phyloP scores from a whole-genome alignment of 805 yeast genomes.

The Pichia pseudocactophila region DNA sequence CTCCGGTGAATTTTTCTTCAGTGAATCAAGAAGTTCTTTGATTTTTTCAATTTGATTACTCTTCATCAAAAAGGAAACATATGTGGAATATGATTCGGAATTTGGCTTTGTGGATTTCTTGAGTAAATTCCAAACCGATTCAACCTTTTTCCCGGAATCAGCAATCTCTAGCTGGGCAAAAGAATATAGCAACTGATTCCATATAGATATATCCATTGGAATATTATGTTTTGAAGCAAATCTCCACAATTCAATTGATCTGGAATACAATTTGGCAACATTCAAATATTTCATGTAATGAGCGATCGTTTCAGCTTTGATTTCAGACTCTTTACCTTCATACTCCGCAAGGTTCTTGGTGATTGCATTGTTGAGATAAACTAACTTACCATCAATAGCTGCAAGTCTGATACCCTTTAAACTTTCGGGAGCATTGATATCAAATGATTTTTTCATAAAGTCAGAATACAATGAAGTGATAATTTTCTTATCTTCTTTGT shows the following conservation, averaged over 20 bases:
- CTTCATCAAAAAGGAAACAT: slow-evolving; percentile 40
- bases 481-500: slow-evolving; percentile 5
- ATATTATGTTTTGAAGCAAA: slow-evolving; percentile 22
- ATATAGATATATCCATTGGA: slow-evolving; percentile 31
- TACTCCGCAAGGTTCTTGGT: slow-evolving; percentile 5
- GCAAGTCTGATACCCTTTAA: slow-evolving; percentile 6
- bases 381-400: slow-evolving; percentile 7
- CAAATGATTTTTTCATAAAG: slow-evolving; percentile 7
- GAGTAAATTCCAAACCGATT: slow-evolving; percentile 27
- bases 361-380: slow-evolving; percentile 7
- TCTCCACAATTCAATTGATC: slow-evolving; percentile 11
- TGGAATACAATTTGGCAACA: slow-evolving; percentile 7
- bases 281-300: slow-evolving; percentile 13
- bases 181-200: slow-evolving; percentile 47
- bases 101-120: slow-evolving; percentile 31
- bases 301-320: slow-evolving; percentile 11
- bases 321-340: slow-evolving; percentile 3
- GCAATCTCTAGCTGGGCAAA: slow-evolving; percentile 21
- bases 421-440: slow-evolving; percentile 28
- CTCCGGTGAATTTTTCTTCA: slow-evolving; percentile 26
- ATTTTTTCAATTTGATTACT: slow-evolving; percentile 35
- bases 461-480: slow-evolving; percentile 8
- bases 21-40: slow-evolving; percentile 27
- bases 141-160: slow-evolving; percentile 30
- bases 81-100: slow-evolving; percentile 38